A percentile compares a stretch with the other conserved stretches of the same genome.
Conservation (phyloP, 768 basidiomycete genomes). For the Leccinellum luteum region DNA sequence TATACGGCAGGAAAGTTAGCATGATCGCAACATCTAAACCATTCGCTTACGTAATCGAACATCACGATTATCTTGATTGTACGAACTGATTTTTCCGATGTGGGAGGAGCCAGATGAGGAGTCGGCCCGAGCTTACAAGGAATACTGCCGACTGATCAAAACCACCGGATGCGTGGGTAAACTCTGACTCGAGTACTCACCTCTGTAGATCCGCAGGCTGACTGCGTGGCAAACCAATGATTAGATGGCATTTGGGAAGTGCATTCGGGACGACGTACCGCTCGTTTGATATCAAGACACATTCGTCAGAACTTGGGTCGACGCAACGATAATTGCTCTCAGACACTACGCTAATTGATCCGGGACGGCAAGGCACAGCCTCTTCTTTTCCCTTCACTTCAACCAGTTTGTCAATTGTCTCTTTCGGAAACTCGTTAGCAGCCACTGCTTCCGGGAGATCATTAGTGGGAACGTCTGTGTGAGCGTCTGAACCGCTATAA, state of each 20-base stretch:
- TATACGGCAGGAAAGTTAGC: background rate
- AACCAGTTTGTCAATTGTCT: background rate
- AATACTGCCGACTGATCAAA: slow-evolving; percentile 8
- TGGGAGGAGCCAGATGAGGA: background rate
- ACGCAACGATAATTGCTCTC: slow-evolving; percentile 22
- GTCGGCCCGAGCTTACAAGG: slow-evolving; percentile 14
- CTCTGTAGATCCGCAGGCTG: slow-evolving; percentile 13
- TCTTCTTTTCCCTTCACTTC: background rate
- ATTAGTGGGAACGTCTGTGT: background rate
- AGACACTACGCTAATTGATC: slow-evolving; percentile 23
- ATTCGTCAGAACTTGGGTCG: slow-evolving; percentile 1
- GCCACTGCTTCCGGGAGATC: background rate
- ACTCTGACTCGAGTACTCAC: slow-evolving; percentile 1
- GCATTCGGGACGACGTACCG: slow-evolving; percentile 8
- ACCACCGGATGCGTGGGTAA: background rate
- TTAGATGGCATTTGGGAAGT: background rate
- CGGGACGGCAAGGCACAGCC: background rate
- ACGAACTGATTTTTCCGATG: slow-evolving; percentile 17
- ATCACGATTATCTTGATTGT: slow-evolving; percentile 31
- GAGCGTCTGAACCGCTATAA: slow-evolving; percentile 1
- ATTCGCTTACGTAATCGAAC: slow-evolving; percentile 30
- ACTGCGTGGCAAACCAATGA: background rate
- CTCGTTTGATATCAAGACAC: background rate
- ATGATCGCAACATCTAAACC: background rate
- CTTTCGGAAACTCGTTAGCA: background rate